These are phyloP conservation scores for Tylopilus sp. DNA, from an alignment of 768 basidiomycete species.

Conservation along the genomic window DNA sequence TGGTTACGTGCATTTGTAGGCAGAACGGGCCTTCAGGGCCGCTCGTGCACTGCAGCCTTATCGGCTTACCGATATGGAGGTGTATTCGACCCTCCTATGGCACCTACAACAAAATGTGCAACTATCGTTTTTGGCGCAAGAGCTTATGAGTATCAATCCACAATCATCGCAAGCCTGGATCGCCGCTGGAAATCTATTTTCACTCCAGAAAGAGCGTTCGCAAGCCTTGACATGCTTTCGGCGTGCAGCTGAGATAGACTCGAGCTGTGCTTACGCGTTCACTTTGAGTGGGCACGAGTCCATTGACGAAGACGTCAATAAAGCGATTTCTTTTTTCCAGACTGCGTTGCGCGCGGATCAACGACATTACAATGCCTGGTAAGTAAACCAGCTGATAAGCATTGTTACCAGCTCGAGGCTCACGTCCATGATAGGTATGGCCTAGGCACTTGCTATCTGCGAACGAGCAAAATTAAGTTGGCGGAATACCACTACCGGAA, in stretches of 20 bases:
- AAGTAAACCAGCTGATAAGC: conserved; percentile 31
- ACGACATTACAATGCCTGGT: conserved; percentile 99
- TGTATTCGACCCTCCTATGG: conserved; percentile 95
- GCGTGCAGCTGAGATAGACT: conserved; percentile 85
- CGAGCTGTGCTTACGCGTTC: conserved; percentile 91
- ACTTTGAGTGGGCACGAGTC: conserved; percentile 97
- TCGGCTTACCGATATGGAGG: conserved; percentile 89
- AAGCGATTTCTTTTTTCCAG: conserved; percentile 89
- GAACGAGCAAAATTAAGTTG: conserved; percentile 87
- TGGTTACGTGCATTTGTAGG: conserved; percentile 47
- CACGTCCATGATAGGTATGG: conserved; percentile 75
- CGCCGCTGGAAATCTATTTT: conserved; percentile 93
- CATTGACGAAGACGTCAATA: conserved; percentile 91
- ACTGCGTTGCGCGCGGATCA: conserved; percentile 86
- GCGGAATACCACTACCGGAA: conserved; percentile 97
- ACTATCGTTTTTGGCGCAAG: conserved; percentile 91
- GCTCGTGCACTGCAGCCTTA: conserved; percentile 86
- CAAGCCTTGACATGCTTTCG: conserved; percentile 94
- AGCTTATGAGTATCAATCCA: conserved; percentile 82
- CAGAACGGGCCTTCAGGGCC: conserved; percentile 83
- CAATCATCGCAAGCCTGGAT: conserved; percentile 91
- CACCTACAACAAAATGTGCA: conserved; percentile 82
- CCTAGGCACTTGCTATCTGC: conserved; percentile 93
- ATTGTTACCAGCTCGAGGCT: conserved; percentile 20
- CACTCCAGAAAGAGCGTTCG: conserved; percentile 88